Evolutionary conservation across 768 basidiomycete genomes (phyloP).

Genomic region (Boletus vermiculosoides): DNA sequence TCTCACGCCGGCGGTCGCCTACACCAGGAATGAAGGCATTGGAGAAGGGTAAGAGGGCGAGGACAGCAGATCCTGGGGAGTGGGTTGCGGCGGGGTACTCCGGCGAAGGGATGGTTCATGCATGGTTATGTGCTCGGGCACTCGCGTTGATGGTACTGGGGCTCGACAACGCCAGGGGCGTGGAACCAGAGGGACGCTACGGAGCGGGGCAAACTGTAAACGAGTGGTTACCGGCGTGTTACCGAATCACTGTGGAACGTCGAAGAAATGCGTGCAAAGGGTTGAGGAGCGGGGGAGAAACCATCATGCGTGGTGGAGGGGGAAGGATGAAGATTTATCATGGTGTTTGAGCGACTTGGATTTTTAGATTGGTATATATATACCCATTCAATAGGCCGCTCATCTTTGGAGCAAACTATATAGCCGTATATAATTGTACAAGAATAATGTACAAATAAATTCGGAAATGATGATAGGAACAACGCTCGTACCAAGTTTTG

Average conservation of each 20-base stretch:
- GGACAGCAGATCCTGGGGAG: conserved; percentile 47
- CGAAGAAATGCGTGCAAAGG: conserved; percentile 8
- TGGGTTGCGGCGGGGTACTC: conserved; percentile 72
- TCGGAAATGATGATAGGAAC: background rate
- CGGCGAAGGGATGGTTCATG: conserved; percentile 74
- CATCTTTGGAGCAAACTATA: background rate
- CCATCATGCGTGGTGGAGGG: conserved; percentile 14
- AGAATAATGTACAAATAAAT: background rate
- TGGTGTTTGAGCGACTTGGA: conserved; percentile 1
- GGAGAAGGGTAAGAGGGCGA: conserved; percentile 4
- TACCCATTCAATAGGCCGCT: background rate
- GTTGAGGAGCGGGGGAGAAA: background rate
- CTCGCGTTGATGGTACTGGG: conserved; percentile 60
- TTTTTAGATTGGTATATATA: background rate
- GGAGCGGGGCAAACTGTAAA: conserved; percentile 21
- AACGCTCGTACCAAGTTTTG: background rate
- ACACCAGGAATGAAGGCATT: background rate
- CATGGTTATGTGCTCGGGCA: conserved; percentile 61
- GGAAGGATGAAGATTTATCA: conserved; percentile 29
- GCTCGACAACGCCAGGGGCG: conserved; percentile 23
- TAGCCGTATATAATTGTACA: background rate
- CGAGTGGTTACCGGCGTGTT: conserved; percentile 29
- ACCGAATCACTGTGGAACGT: conserved; percentile 15
- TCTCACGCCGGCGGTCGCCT: conserved; percentile 43
- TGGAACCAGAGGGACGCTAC: conserved; percentile 19